Base-by-base conservation (phyloP, 2,329 filamentous ascomycete genomes). In the Cercospora brassicicola region DNA sequence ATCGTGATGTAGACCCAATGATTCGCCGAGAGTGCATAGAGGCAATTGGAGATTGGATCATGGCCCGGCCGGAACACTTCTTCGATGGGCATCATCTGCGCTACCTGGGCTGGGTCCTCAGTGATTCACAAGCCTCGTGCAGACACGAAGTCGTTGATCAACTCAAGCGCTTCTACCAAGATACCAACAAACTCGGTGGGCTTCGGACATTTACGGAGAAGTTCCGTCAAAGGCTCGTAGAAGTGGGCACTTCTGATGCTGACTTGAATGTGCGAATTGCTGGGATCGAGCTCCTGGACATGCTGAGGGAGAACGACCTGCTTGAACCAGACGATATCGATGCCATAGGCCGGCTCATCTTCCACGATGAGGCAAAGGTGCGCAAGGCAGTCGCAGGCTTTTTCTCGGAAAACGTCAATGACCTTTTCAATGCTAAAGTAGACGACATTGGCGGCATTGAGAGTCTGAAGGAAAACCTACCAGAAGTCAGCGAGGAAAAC, bases 101-200 rank as follows among this genome's bases (percentile, higher is more conserved):
- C 69, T 99, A 99, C 76, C 84, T 99, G 5, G 95, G 95, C 62
- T 99, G 95, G 95, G 90, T 97, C 76, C 85, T 99, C 31, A 97
- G 94, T 4, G 95, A 99, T 77, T 86, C 89, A 3, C 86, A 89
- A 68, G 84, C 89, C 0, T 82, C 88, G 8, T 94, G 92, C 23
- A 88, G 95, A 64, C 86, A 90, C n/a, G 93, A 97, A 78, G 93
- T 96, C 2, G 81, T 99, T 51, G 92, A 89, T 75, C 93, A 98
- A 78, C 84, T 99, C 13, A 85, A 88, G 23, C 89, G 87, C 66
- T 85, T 99, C 4, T 94, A 96, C 80, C 90, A 89, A 75, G 89
- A 92, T 67, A 89, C 92, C 72, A 89, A 93, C 63, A 93, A 93
- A 77, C 88, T 96, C 71, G 85, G 84, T 55, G 87, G 87, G 1